phyloP scores from a whole-genome alignment of 2,329 filamentous ascomycete species.

The Aureobasidium mangrovei region DNA sequence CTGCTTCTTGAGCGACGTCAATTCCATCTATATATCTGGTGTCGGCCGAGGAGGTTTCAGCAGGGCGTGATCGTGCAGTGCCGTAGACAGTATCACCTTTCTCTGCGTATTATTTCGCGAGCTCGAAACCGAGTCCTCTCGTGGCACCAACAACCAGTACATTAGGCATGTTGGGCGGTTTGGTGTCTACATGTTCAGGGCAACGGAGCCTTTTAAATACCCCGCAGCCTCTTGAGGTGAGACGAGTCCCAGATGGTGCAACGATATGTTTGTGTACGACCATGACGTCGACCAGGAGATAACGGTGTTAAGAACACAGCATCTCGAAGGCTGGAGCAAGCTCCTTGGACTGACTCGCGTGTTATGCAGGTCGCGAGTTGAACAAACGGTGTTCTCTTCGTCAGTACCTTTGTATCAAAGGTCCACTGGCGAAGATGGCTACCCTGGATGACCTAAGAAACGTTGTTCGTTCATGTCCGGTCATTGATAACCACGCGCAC shows the following conservation, averaged over 20 bases:
- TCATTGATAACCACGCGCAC: constrained; percentile 67
- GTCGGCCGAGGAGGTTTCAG: constrained; percentile 33
- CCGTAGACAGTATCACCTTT: constrained; percentile 47
- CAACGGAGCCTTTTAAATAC: no score
- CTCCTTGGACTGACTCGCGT: no score
- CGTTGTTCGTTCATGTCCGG: constrained; percentile 36
- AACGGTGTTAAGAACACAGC: no score
- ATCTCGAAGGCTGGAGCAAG: no score
- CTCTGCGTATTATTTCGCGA: constrained; percentile 50
- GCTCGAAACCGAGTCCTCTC: constrained; percentile 55
- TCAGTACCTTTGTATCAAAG: neutral
- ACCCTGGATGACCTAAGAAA: constrained; percentile 21
- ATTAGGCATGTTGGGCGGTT: constrained; percentile 31
- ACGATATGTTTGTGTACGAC: neutral
- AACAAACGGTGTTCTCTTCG: no score
- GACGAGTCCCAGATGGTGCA: neutral
- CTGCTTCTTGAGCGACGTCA: constrained; percentile 45
- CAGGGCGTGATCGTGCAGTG: constrained; percentile 46
- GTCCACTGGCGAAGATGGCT: neutral
- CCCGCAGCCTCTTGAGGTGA: neutral
- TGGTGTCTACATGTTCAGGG: no score
- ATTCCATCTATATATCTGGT: constrained; percentile 52
- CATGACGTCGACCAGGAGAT: no score
- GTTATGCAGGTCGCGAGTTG: neutral
- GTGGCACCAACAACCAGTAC: constrained; percentile 60